Evolutionary conservation across 2,329 filamentous ascomycete species (phyloP), one percentile per base, ranked within the genome.

Genomic region (Cercospora sesami): DNA sequence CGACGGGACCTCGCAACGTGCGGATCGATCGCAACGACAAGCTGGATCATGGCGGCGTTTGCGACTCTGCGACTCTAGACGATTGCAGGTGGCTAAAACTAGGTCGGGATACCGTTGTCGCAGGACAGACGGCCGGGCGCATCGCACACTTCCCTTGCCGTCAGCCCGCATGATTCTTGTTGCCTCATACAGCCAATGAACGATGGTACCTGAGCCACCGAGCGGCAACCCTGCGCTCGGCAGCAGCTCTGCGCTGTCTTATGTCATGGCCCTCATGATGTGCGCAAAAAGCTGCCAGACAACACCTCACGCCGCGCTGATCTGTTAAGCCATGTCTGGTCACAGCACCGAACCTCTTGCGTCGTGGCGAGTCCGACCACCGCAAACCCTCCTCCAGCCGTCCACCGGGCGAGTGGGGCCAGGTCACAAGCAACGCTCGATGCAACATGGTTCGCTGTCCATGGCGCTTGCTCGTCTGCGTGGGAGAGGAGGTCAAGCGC

Each of bases 141-240:
- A 42, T 42, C 36, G 36, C 39, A 48, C 16, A 18, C 60, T 51
- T 28, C 61, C 30, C 30, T 36, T 60, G 51, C 67, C 67, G 63
- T 63, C 67, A 69, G 65, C 67, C 64, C 33, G 65, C 69, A 69
- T 39, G 48, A 61, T 39, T 48, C 53, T 39, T 63, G 62, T 63
- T 60, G 36, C 51, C 28, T 60, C 64, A 45, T 39, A 45, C 61
- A 55, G 60, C 70, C 70, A 72, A 70, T 67, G 57, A 66, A 28
- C n/a, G 33, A 9, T 39, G 23, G 68, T 72, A 62, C 68, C 66
- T 68, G 59, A 59, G 36, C 60, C 63, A 28, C 21, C 30, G 26
- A 28, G 63, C 39, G 45, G 14, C 21, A 6, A 28, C 55, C 55
- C 64, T 66, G 57, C 62, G 26, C 33, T 39, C 14, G 33, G 33